These are phyloP conservation scores for Persicaria tinctoria DNA, from an alignment of 148 eudicot genomes.

Conservation along the genomic window DNA sequence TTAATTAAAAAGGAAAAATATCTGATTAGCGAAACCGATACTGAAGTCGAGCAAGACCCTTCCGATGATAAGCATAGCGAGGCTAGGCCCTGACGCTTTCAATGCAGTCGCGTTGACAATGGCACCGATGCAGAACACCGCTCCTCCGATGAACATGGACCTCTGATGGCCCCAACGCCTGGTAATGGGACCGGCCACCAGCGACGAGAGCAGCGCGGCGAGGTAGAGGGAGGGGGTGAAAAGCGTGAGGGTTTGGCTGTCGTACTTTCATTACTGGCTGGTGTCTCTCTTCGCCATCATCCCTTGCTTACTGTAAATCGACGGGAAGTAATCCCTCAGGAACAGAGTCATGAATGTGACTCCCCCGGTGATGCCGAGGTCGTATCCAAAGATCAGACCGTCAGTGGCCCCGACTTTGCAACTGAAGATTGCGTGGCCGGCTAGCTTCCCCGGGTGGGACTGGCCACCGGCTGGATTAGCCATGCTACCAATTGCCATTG, in stretches of 20 bases:
- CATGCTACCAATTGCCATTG: constrained; percentile 10
- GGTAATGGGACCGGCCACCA: constrained; percentile 40
- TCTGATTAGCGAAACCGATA: constrained; percentile 55
- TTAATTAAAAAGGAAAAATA: neutral
- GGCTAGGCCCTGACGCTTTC: neutral
- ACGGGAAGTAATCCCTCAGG: constrained; percentile 39
- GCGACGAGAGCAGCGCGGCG: constrained; percentile 42
- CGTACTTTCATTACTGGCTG: constrained; percentile 12
- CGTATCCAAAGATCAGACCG: neutral
- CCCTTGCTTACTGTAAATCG: constrained; percentile 36
- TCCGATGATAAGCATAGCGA: constrained; percentile 48
- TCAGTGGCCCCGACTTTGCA: neutral
- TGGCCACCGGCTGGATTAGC: constrained; percentile 3
- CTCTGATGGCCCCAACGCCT: constrained; percentile 37
- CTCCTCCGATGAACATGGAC: constrained; percentile 38
- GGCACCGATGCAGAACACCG: constrained; percentile 39
- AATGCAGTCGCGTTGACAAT: constrained; percentile 36
- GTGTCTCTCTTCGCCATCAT: constrained; percentile 38
- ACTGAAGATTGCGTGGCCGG: neutral
- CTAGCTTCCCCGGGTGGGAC: constrained; percentile 11
- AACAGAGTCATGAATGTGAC: constrained; percentile 58
- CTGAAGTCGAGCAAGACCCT: constrained; percentile 50
- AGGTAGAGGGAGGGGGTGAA: constrained; percentile 14
- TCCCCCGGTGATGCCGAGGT: constrained; percentile 34
- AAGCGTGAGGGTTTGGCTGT: neutral